Evolutionary conservation across 352 stramenopile genomes (phyloP).

Genomic region (Peronospora destructor): DNA sequence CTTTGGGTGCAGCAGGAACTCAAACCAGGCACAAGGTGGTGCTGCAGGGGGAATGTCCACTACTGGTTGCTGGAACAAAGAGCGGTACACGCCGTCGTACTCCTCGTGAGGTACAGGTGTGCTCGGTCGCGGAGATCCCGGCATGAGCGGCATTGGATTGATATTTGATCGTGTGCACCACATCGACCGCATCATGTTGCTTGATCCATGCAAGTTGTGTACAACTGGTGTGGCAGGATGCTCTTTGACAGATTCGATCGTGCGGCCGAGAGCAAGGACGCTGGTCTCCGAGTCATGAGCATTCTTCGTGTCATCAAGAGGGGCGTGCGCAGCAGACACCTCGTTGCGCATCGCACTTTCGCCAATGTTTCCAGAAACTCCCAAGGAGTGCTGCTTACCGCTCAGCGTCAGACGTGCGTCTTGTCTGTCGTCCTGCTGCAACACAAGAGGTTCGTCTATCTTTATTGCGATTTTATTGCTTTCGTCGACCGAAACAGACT

Average conservation of each 20-base stretch:
- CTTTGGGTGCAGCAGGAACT: constrained; percentile 78
- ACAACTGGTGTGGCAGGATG: constrained; percentile 12
- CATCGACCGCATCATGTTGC: background rate
- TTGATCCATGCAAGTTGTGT: constrained; percentile 10
- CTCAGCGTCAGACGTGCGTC: constrained; percentile 14
- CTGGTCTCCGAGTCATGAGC: constrained; percentile 29
- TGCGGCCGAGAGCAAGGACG: constrained; percentile 6
- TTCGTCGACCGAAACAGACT: background rate
- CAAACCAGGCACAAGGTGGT: constrained; percentile 76
- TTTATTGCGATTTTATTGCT: background rate
- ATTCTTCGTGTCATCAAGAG: constrained; percentile 48
- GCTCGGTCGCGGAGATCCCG: constrained; percentile 48
- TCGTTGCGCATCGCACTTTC: constrained; percentile 22
- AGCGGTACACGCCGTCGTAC: constrained; percentile 74
- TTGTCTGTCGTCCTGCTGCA: constrained; percentile 28
- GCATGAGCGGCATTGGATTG: constrained; percentile 50
- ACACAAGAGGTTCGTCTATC: constrained; percentile 19
- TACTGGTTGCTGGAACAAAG: constrained; percentile 75
- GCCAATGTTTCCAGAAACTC: constrained; percentile 13
- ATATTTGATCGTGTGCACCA: constrained; percentile 5
- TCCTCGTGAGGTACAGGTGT: constrained; percentile 35
- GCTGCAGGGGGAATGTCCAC: constrained; percentile 60
- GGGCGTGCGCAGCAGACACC: constrained; percentile 35
- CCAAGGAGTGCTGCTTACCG: constrained; percentile 8
- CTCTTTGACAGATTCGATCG: constrained; percentile 22